Conservation (phyloP, 805 yeast genomes). For the Metschnikowia anglica region DNA sequence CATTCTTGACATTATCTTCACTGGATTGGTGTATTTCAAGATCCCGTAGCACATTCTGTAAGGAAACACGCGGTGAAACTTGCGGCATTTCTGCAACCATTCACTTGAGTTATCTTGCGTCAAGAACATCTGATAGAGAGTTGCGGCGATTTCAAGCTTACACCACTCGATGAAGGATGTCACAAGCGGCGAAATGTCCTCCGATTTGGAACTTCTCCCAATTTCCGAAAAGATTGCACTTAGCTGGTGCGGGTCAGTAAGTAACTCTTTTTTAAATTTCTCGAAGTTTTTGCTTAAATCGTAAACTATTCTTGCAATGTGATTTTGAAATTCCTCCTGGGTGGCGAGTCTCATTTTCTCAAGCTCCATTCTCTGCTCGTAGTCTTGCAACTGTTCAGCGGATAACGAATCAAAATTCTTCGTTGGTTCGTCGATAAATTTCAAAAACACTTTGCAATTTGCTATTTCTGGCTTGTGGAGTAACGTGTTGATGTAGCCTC, state of each 20-base stretch:
- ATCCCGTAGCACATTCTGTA: conserved; percentile 75
- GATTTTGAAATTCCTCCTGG: conserved; percentile 70
- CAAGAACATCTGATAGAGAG: conserved; percentile 74
- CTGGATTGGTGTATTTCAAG: conserved; percentile 81
- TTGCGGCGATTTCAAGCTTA: conserved; percentile 79
- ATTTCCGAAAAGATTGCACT: conserved; percentile 64
- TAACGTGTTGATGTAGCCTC: conserved; percentile 66
- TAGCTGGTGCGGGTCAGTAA: conserved; percentile 54
- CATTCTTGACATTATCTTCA: conserved; percentile 73
- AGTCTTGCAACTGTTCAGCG: conserved; percentile 52
- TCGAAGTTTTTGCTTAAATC: conserved; percentile 56
- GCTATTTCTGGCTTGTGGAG: conserved; percentile 55
- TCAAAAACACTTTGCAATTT: conserved; percentile 45
- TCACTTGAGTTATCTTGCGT: conserved; percentile 83
- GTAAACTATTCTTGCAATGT: conserved; percentile 58
- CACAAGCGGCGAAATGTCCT: conserved; percentile 64
- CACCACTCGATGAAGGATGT: conserved; percentile 77
- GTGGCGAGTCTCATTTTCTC: conserved; percentile 58
- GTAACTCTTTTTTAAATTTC: conserved; percentile 54
- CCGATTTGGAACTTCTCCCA: conserved; percentile 49
- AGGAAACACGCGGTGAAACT: conserved; percentile 77
- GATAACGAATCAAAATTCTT: conserved; percentile 37
- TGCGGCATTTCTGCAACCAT: conserved; percentile 64
- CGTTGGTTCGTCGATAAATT: conserved; percentile 13
- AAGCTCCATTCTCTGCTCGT: conserved; percentile 53